phyloP scores from a whole-genome alignment of 495 filamentous ascomycete species.

The Aspergillus homomorphus region DNA sequence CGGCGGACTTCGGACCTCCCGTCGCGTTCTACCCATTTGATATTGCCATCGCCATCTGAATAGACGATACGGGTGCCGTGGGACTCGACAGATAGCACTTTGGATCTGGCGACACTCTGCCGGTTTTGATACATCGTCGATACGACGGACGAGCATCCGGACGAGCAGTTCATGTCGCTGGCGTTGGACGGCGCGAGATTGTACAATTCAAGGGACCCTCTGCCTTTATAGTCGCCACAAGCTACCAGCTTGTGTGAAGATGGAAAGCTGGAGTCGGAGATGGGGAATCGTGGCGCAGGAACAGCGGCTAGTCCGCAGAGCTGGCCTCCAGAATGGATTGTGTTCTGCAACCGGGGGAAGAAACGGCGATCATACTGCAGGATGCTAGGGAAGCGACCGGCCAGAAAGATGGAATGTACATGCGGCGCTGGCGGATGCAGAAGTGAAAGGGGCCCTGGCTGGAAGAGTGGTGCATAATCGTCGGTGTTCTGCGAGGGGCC shows the following conservation, averaged over 20 bases:
- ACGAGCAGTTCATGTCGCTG: conserved; percentile 20
- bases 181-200: conserved; percentile 46
- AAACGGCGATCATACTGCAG: conserved; percentile 84
- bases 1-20: conserved; percentile 75
- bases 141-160: conserved; percentile 35
- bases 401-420: conserved; percentile 54
- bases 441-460: conserved; percentile 79
- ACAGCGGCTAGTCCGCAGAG: conserved; percentile 75
- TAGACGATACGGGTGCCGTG: conserved; percentile 85
- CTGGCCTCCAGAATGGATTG: conserved; percentile 78
- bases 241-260: conserved; percentile 68
- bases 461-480: conserved; percentile 69
- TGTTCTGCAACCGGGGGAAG: conserved; percentile 74
- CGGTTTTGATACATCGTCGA: conserved; percentile 63
- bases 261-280: conserved; percentile 48
- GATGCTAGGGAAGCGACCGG: conserved; percentile 86
- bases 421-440: conserved; percentile 64
- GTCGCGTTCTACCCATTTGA: conserved; percentile 93
- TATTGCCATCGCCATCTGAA: conserved; percentile 75
- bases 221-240: conserved; percentile 91
- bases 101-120: conserved; percentile 75
- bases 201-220: conserved; percentile 89
- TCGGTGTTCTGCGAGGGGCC: conserved; percentile 37
- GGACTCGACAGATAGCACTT: conserved; percentile 76
- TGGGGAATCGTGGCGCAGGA: conserved; percentile 56